phyloP scores from a whole-genome alignment of 768 basidiomycete genomes.

The Mrakia gelida region DNA sequence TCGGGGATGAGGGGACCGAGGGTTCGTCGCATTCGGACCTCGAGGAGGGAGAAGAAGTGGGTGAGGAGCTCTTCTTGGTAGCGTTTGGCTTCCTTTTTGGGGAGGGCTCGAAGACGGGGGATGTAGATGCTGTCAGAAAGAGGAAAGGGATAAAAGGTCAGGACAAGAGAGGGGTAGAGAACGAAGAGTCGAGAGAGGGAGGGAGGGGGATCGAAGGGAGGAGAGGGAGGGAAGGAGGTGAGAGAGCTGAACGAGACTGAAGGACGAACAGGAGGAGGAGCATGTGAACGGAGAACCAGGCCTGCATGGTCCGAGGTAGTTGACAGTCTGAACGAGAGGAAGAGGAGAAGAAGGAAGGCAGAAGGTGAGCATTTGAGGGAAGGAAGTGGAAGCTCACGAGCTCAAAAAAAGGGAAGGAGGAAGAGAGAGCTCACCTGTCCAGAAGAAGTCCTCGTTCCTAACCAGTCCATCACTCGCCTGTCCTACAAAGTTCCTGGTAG shows the following conservation, averaged over 20 bases:
- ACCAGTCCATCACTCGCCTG: conserved; percentile 20
- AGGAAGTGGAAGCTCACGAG: background rate
- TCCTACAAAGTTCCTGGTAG: conserved; percentile 28
- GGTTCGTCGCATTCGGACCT: conserved; percentile 30
- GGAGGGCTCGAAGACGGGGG: conserved; percentile 27
- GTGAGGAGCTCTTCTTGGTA: conserved; percentile 30
- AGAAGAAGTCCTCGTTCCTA: conserved; percentile 31
- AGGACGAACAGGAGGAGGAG: conserved; percentile 24
- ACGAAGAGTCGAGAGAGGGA: background rate
- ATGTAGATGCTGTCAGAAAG: conserved; percentile 15
- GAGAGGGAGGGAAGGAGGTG: background rate
- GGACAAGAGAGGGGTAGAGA: background rate
- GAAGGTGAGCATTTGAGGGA: background rate
- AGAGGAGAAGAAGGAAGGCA: background rate
- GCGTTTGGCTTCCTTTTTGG: background rate
- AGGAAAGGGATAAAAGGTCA: background rate
- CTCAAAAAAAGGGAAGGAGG: background rate
- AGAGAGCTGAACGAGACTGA: background rate
- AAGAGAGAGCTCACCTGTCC: conserved; percentile 10
- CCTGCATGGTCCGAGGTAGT: conserved; percentile 26
- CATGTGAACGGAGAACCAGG: conserved; percentile 21
- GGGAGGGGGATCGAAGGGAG: background rate
- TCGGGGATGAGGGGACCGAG: conserved; percentile 28
- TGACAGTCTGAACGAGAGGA: conserved; percentile 10
- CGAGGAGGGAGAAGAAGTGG: conserved; percentile 32